Conservation (phyloP, 768 basidiomycete genomes). For the Suillus brevipes region DNA sequence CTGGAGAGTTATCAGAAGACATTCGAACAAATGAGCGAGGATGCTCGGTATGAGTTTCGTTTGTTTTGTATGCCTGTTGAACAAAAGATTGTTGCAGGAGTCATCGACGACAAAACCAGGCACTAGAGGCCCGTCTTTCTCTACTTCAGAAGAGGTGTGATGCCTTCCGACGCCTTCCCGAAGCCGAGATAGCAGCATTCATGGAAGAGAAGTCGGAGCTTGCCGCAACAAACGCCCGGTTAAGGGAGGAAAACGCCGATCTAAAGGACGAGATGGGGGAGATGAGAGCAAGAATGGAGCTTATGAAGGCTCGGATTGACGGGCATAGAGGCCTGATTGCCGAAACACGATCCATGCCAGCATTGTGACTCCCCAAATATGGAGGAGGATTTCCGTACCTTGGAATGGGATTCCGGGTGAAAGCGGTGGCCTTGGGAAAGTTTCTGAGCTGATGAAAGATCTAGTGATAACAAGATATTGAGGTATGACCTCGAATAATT, state of each 20-base stretch:
- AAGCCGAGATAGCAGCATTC: conserved; percentile 45
- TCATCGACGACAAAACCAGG: conserved; percentile 60
- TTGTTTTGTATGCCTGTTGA: background rate
- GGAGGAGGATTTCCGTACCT: background rate
- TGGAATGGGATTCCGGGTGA: background rate
- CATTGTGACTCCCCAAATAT: background rate
- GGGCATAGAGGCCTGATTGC: conserved; percentile 46
- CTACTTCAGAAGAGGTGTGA: conserved; percentile 45
- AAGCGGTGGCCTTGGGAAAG: background rate
- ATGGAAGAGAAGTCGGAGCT: conserved; percentile 48
- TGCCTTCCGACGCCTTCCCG: conserved; percentile 35
- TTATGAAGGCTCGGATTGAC: conserved; percentile 57
- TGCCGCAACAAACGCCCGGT: conserved; percentile 47
- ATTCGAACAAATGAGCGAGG: conserved; percentile 54
- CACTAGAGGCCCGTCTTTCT: conserved; percentile 56
- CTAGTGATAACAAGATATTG: background rate
- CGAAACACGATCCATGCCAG: conserved; percentile 47
- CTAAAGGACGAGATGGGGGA: conserved; percentile 61
- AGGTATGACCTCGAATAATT: background rate
- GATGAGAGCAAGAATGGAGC: conserved; percentile 68
- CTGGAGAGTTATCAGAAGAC: conserved; percentile 58
- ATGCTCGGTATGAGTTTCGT: conserved; percentile 48
- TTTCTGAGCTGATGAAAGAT: background rate
- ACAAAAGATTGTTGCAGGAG: conserved; percentile 36
- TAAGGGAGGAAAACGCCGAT: conserved; percentile 60